Evolutionary conservation across 2,329 filamentous ascomycete genomes (phyloP).

Genomic region (Didymella arachidicola): DNA sequence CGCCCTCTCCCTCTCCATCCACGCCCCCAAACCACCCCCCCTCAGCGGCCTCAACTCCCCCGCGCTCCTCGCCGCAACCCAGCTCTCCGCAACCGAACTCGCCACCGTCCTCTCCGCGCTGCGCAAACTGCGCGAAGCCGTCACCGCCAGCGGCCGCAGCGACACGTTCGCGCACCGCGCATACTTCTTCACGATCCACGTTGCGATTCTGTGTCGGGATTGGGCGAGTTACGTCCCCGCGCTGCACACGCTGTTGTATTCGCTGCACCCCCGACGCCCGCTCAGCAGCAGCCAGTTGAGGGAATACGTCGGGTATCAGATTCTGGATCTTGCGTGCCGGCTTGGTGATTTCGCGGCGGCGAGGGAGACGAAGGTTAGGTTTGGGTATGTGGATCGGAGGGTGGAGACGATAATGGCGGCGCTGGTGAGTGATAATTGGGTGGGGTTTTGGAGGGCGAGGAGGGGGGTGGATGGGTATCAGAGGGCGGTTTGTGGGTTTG

Average conservation of each 20-base stretch:
- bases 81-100: slow-evolving; percentile 63
- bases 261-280: slow-evolving; percentile 72
- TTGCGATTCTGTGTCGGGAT: slow-evolving; percentile 80
- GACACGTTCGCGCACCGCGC: slow-evolving; percentile 86
- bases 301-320: slow-evolving; percentile 81
- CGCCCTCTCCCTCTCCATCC: slow-evolving; percentile 29
- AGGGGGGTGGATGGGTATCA: slow-evolving; percentile 80
- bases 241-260: slow-evolving; percentile 77
- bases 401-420: slow-evolving; percentile 74
- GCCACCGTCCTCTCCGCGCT: slow-evolving; percentile 81
- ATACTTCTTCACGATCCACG: slow-evolving; percentile 89
- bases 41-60: slow-evolving; percentile 25
- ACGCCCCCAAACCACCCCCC: slow-evolving; percentile 23
- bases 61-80: slow-evolving; percentile 35
- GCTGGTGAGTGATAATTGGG: slow-evolving; percentile 82
- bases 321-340: slow-evolving; percentile 89
- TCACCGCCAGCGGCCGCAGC: slow-evolving; percentile 77
- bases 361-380: slow-evolving; percentile 69
- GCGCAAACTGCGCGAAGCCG: slow-evolving; percentile 89
- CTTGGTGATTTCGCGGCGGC: slow-evolving; percentile 77
- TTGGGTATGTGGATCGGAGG: slow-evolving; percentile 70
- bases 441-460: slow-evolving; percentile 76
- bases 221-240: slow-evolving; percentile 91
- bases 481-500: slow-evolving; percentile 80
- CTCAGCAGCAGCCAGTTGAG: slow-evolving; percentile 76